Evolutionary conservation across 2,329 filamentous ascomycete genomes (phyloP).

Genomic region (Aspergillus sp.): DNA sequence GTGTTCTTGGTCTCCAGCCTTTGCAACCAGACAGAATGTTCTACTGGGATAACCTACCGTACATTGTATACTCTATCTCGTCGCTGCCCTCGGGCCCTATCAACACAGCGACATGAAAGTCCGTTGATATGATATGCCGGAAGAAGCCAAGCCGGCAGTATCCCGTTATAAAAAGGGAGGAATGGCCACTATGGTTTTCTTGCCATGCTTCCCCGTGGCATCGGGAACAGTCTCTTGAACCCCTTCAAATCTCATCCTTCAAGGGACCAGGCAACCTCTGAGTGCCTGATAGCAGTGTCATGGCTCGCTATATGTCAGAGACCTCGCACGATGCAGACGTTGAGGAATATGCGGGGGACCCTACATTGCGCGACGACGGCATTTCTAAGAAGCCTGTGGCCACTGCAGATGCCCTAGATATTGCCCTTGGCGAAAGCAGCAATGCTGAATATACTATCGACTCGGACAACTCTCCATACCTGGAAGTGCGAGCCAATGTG

Average conservation of each 20-base stretch:
- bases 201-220: too few species aligned
- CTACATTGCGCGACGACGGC: constrained; percentile 6
- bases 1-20: neutral
- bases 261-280: too few species aligned
- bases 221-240: neutral
- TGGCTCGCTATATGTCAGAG: constrained; percentile 8
- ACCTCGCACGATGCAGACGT: constrained; percentile 12
- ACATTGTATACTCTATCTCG: constrained; percentile 1
- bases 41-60: constrained; percentile 4
- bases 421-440: constrained; percentile 23
- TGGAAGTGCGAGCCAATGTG: constrained; percentile 31
- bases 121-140: neutral
- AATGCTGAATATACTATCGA: constrained; percentile 24
- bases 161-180: constrained; percentile 8
- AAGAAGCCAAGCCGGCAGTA: neutral
- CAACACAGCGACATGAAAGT: neutral
- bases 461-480: constrained; percentile 31
- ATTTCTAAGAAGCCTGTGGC: constrained; percentile 18
- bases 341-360: constrained; percentile 12
- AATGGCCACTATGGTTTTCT: neutral
- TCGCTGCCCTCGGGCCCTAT: neutral
- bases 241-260: neutral
- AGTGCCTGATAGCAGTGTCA: neutral
- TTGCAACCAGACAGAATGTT: neutral
- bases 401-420: constrained; percentile 21